These are phyloP conservation scores for Eucalyptus leucophloia DNA, from an alignment of 345 rosid genomes.

Conservation along the genomic window DNA sequence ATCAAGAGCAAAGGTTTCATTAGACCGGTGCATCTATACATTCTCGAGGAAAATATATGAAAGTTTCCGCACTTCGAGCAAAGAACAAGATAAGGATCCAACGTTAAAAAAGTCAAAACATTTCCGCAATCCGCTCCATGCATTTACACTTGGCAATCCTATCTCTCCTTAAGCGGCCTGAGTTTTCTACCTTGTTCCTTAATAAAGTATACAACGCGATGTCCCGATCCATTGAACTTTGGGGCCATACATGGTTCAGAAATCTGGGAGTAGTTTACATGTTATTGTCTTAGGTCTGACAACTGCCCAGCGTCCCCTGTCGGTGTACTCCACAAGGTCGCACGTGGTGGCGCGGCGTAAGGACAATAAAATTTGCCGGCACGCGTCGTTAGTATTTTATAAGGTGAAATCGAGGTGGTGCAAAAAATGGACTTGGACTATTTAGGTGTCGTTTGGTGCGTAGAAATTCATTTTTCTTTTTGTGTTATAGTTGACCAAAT, in stretches of 20 bases:
- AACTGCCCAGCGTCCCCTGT: neutral
- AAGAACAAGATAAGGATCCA: too few species aligned
- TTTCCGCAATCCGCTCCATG: neutral
- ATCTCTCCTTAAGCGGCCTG: neutral
- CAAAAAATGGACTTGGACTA: neutral
- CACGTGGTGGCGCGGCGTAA: neutral
- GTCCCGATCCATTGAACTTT: neutral
- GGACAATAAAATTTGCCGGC: neutral
- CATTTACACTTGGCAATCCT: neutral
- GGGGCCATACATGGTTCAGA: too few species aligned
- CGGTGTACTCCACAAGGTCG: neutral
- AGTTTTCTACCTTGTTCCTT: neutral
- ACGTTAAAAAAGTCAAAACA: neutral
- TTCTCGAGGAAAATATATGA: too few species aligned
- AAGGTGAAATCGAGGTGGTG: neutral
- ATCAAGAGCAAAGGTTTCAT: neutral
- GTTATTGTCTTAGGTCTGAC: neutral
- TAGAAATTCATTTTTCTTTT: neutral
- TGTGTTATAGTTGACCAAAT: neutral
- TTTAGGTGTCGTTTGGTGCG: neutral
- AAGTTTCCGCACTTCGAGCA: neutral
- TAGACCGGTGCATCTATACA: neutral
- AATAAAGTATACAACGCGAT: neutral
- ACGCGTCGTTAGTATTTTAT: neutral
- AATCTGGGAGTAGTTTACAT: neutral